These are phyloP conservation scores for Lenwebbia sp. DNA, from an alignment of 345 rosid genomes.

Conservation along the genomic window DNA sequence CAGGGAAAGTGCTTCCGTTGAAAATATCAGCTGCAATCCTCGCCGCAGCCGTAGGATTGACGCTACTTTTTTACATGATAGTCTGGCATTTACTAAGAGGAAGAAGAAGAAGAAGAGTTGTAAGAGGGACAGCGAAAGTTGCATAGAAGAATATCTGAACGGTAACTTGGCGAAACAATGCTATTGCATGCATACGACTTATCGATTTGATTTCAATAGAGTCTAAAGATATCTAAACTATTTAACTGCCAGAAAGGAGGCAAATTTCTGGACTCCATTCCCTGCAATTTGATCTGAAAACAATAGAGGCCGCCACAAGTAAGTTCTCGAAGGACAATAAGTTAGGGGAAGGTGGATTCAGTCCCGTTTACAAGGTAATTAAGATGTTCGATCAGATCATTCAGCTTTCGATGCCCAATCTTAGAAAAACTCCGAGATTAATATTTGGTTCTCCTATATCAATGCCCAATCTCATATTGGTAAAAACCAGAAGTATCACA, in stretches of 20 bases:
- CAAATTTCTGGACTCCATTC: not conserved
- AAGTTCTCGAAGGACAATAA: constrained; percentile 16
- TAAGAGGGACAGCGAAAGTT: not conserved
- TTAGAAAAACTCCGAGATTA: constrained; percentile 15
- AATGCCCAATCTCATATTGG: constrained; percentile 7
- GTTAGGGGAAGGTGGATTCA: not conserved
- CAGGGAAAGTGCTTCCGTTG: not conserved
- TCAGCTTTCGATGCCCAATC: not conserved
- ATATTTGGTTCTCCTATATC: constrained; percentile 26
- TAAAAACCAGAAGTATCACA: not conserved
- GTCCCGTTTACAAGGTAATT: not conserved
- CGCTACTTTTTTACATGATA: not conserved
- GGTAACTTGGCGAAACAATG: not conserved
- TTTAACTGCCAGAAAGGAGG: not conserved
- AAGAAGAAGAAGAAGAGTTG: not conserved
- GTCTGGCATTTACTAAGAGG: not conserved
- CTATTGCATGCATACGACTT: not conserved
- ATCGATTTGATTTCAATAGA: not conserved
- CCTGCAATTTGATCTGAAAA: not conserved
- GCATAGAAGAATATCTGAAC: not conserved
- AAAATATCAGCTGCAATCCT: not conserved
- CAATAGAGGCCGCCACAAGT: constrained; percentile 19
- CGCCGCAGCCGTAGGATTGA: not conserved
- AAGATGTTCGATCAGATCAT: not conserved
- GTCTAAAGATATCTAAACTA: not conserved